Conservation (phyloP, 257 asterid genomes). For the Rehmannia glutinosa region DNA sequence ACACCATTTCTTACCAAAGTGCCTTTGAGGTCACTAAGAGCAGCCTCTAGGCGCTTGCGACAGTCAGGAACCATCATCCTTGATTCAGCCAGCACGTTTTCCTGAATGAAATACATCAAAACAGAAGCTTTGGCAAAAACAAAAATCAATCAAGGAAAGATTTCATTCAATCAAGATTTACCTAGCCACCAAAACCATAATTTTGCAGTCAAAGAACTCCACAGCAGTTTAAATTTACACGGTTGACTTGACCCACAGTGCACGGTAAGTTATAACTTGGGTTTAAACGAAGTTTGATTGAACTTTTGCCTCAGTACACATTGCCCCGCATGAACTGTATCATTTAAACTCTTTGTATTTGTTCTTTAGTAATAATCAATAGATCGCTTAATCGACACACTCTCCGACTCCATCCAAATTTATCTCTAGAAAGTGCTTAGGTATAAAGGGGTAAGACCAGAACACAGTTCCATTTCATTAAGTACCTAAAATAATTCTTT, state of each 20-base stretch:
- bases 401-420: too few species aligned
- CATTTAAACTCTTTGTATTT: constrained; percentile 7
- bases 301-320: neutral
- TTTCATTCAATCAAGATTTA: neutral
- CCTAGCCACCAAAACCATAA: neutral
- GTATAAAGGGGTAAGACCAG: neutral
- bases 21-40: constrained; percentile 66
- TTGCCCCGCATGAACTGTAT: neutral
- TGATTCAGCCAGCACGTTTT: constrained; percentile 86
- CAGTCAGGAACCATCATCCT: constrained; percentile 98
- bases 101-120: constrained; percentile 38
- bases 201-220: neutral
- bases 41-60: constrained; percentile 77
- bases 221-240: neutral
- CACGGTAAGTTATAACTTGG: neutral
- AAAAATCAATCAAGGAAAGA: constrained; percentile 5
- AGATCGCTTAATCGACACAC: too few species aligned
- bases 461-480: too few species aligned
- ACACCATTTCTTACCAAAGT: constrained; percentile 45
- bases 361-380: too few species aligned
- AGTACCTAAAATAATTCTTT: too few species aligned
- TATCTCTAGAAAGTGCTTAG: too few species aligned
- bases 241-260: neutral
- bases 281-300: neutral
- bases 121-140: neutral